These are phyloP conservation scores for Desmodesmus armatus DNA, from an alignment of 139 green algal genomes.

Conservation along the genomic window DNA sequence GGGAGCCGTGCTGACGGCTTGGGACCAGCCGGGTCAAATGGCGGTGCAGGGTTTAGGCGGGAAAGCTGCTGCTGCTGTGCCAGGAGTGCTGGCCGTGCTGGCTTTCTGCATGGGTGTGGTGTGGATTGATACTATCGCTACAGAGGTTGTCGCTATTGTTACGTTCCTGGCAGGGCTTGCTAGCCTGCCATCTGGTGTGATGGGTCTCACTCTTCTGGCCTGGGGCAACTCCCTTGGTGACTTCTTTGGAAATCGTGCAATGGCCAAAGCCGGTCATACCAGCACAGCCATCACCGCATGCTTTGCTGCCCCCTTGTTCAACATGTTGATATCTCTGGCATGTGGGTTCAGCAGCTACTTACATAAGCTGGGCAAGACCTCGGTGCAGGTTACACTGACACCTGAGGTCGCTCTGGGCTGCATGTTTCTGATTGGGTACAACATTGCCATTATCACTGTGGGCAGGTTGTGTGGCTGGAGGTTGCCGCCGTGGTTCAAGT, in stretches of 20 bases:
- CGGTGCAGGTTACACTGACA: conserved; percentile 57
- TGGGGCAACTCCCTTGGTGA: conserved; percentile 94
- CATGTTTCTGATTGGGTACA: conserved; percentile 71
- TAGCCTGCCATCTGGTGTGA: conserved; percentile 66
- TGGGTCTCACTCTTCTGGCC: conserved; percentile 90
- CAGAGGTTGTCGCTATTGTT: conserved; percentile 82
- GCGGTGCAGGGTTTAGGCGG: conserved; percentile 22
- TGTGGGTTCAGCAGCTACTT: conserved; percentile 72
- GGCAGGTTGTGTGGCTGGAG: conserved; percentile 57
- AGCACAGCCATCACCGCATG: conserved; percentile 93
- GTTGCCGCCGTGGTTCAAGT: conserved; percentile 74
- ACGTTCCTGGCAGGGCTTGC: conserved; percentile 72
- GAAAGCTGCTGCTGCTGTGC: conserved; percentile 40
- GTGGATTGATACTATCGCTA: conserved; percentile 81
- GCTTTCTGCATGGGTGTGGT: conserved; percentile 85
- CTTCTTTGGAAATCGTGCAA: conserved; percentile 83
- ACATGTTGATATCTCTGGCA: conserved; percentile 84
- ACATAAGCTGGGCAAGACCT: conserved; percentile 33
- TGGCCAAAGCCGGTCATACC: conserved; percentile 73
- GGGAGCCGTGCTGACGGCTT: conserved; percentile 3
- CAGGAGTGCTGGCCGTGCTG: conserved; percentile 31
- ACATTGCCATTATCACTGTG: conserved; percentile 57
- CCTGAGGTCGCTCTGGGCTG: conserved; percentile 72
- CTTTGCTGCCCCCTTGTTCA: conserved; percentile 94
- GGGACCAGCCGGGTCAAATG: conserved; percentile 36